Evolutionary conservation across 768 basidiomycete genomes (phyloP).

Genomic region (Russula ochroleuca): DNA sequence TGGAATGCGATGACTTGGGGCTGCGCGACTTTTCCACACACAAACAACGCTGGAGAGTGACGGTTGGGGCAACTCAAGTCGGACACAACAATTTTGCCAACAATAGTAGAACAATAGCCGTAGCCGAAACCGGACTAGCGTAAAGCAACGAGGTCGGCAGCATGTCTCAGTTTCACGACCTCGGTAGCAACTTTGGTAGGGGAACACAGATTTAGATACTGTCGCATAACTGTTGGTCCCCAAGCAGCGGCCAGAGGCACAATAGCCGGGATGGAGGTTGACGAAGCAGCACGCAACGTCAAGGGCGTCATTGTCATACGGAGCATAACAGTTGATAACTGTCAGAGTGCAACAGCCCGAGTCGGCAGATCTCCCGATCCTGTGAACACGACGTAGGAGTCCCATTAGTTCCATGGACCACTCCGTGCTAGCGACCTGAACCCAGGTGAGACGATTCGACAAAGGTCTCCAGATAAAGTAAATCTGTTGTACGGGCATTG

Average conservation of each 20-base stretch:
- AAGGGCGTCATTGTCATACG: not conserved
- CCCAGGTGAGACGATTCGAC: not conserved
- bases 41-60: not conserved
- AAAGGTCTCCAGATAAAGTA: not conserved
- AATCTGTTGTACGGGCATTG: not conserved
- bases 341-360: not conserved
- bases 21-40: not conserved
- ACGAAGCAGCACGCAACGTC: not conserved
- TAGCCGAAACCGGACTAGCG: not conserved
- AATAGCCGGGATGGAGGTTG: not conserved
- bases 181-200: not conserved
- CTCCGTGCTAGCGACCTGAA: not conserved
- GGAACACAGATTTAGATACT: not conserved
- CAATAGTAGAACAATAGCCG: not conserved
- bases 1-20: not conserved
- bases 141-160: not conserved
- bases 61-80: not conserved
- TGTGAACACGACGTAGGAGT: not conserved
- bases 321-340: not conserved
- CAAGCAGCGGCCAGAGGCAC: not conserved
- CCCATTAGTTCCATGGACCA: not conserved
- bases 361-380: not conserved
- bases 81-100: not conserved
- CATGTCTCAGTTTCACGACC: not conserved
- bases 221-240: not conserved